Base-by-base conservation (phyloP, 179 eudicot genomes). In the Beta lomatogona region DNA sequence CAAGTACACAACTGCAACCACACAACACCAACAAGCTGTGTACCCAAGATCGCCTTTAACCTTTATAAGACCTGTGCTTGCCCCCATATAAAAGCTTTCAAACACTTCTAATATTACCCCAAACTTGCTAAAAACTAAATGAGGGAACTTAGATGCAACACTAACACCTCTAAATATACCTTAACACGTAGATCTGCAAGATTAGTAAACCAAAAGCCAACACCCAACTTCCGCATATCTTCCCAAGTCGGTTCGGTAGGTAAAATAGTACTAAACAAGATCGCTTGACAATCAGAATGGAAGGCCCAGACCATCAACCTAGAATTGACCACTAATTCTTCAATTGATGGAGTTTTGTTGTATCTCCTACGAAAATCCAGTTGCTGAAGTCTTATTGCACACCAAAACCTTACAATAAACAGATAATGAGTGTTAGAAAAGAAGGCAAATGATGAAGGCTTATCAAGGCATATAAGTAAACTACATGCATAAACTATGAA, bases 231-330 rank as follows among this genome's bases (percentile, higher is more conserved):
- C 79, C 91, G 94, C 94, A 96, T 96, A 66, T 94, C 99, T 82
- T 86, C 86, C 99, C 99, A 96, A 85, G 93, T 91, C 84, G 98
- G 90, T 81, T 94, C 98, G 59, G 80, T 76, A 48, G 93, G 85
- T 75, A 94, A 82, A 85, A 96, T 75, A 79, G 93, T 86, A 85
- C 68, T 82, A 77, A 90, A 91, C 89, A 96, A 87, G 89, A 89
- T 92, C 60, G 87, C 94, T 89, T 92, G 98, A 85, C 98, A 96
- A 85, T 94, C 99, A 81, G 99, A 94, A 86, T 96, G 99, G 85
- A 93, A 90, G 69, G 97, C 99, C 97, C 98, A 96, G 50, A 85
- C 93, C 81, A 93, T 90, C 80, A 90, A 82, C 76, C 83, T 84
- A 72, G 99, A 89, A 76, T 87, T 88, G 81, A 91, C 86, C 79